Percentiles rank a stretch among this genome's conserved stretches.
Evolutionary conservation across 23 red algal species (phyloP).

Genomic region (Gracilariopsis chorda): DNA sequence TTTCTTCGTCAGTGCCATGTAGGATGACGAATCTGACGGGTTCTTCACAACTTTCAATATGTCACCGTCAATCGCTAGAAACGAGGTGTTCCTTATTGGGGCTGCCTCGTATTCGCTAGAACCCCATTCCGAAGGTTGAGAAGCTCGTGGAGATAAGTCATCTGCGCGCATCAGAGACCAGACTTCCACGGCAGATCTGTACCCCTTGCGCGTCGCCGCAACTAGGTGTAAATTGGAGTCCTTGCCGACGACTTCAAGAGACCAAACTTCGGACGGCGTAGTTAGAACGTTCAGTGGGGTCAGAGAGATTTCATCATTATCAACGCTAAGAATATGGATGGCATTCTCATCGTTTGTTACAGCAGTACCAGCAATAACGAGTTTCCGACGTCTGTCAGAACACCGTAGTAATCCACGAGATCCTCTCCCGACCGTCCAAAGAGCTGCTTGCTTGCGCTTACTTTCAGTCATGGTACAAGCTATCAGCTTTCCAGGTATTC

Average conservation of each 20-base stretch:
- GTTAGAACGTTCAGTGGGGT: neutral
- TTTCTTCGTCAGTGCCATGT: neutral
- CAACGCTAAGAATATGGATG: slow-evolving; percentile 7
- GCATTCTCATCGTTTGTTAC: slow-evolving; percentile 2
- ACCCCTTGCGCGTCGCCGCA: neutral
- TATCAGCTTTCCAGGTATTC: no score
- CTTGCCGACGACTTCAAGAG: neutral
- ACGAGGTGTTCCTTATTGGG: neutral
- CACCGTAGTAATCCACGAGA: slow-evolving; percentile 13
- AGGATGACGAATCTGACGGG: neutral
- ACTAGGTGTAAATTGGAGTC: neutral
- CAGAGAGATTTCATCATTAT: neutral
- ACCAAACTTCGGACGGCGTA: slow-evolving; percentile 29
- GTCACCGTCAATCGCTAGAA: neutral
- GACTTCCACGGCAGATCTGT: slow-evolving; percentile 24
- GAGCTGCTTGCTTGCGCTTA: slow-evolving; percentile 1
- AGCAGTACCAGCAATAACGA: slow-evolving; percentile 19
- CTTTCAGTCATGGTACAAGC: neutral
- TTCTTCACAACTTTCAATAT: slow-evolving; percentile 15
- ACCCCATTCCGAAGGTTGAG: neutral
- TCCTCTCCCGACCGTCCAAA: slow-evolving; percentile 9
- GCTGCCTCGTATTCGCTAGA: neutral
- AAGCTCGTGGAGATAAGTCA: neutral
- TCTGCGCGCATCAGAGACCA: neutral
- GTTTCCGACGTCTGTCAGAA: neutral